Percentiles rank a stretch among this genome's conserved stretches.
Evolutionary conservation across 768 basidiomycete species (phyloP).

Genomic region (Leccinum barrowsii): DNA sequence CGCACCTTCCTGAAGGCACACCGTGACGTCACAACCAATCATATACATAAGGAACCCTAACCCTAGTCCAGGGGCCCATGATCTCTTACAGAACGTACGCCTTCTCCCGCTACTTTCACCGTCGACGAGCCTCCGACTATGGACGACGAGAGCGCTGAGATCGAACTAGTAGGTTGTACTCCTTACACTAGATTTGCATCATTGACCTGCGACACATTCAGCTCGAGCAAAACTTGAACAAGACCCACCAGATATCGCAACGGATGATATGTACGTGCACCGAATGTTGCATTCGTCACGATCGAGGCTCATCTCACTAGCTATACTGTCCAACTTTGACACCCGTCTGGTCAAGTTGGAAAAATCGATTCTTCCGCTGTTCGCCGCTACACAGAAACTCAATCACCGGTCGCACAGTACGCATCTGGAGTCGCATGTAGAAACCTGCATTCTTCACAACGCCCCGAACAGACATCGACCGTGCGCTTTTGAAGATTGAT

Average conservation of each 20-base stretch:
- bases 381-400: slow-evolving; percentile 70
- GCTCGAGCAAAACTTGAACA: slow-evolving; percentile 87
- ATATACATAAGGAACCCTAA: not conserved
- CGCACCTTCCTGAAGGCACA: no score
- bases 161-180: slow-evolving; percentile 16
- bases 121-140: not conserved
- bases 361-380: slow-evolving; percentile 82
- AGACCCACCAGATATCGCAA: slow-evolving; percentile 80
- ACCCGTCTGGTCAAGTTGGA: slow-evolving; percentile 77
- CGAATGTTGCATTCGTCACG: not conserved
- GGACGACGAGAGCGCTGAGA: slow-evolving; percentile 29
- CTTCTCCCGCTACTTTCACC: not conserved
- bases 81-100: not conserved
- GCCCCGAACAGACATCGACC: slow-evolving; percentile 64
- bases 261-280: slow-evolving; percentile 72
- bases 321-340: slow-evolving; percentile 82
- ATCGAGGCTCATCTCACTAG: slow-evolving; percentile 41
- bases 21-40: no score
- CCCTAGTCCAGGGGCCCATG: not conserved
- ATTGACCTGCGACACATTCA: slow-evolving; percentile 22
- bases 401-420: slow-evolving; percentile 69
- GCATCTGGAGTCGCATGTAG: slow-evolving; percentile 24
- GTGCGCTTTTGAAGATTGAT: slow-evolving; percentile 72
- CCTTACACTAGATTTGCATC: not conserved
- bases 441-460: not conserved